Evolutionary conservation across 2,329 filamentous ascomycete species (phyloP).

Genomic region (Cytospora paraplurivora): DNA sequence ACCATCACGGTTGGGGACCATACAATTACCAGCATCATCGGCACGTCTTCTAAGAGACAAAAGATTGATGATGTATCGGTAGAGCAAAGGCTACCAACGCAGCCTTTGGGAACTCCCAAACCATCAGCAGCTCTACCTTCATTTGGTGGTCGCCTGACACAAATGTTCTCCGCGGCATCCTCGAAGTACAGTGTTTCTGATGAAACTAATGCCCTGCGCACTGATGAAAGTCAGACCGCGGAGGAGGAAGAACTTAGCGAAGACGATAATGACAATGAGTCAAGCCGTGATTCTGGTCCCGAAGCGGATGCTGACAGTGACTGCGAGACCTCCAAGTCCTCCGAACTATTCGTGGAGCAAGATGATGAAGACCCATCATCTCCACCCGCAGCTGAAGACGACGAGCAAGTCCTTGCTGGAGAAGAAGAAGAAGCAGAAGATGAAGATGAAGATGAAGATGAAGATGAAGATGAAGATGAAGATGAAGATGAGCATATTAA

Average conservation of each 20-base stretch:
- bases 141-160: slow-evolving; percentile 47
- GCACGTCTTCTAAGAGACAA: slow-evolving; percentile 54
- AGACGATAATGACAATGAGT: slow-evolving; percentile 26
- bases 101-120: slow-evolving; percentile 35
- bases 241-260: slow-evolving; percentile 30
- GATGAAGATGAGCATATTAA: slow-evolving; percentile 49
- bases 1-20: slow-evolving; percentile 74
- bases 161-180: slow-evolving; percentile 47
- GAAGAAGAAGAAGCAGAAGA: slow-evolving; percentile 28
- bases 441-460: slow-evolving; percentile 32
- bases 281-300: slow-evolving; percentile 3
- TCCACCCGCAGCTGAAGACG: slow-evolving; percentile 27
- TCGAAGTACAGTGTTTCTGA: slow-evolving; percentile 29
- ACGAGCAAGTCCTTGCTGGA: slow-evolving; percentile 32
- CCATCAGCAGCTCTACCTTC: slow-evolving; percentile 40
- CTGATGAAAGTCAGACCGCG: slow-evolving; percentile 27
- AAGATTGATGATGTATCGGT: slow-evolving; percentile 43
- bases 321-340: slow-evolving; percentile 5
- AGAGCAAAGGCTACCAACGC: slow-evolving; percentile 38
- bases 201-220: slow-evolving; percentile 29
- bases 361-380: neutral
- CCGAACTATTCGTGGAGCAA: slow-evolving; percentile 25
- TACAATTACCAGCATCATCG: slow-evolving; percentile 67
- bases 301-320: slow-evolving; percentile 7
- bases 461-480: slow-evolving; percentile 27